A percentile compares a stretch with the other conserved stretches of the same genome.
These are phyloP conservation scores for Gillenia trifoliata DNA, from an alignment of 306 rosid species.

Conservation along the genomic window DNA sequence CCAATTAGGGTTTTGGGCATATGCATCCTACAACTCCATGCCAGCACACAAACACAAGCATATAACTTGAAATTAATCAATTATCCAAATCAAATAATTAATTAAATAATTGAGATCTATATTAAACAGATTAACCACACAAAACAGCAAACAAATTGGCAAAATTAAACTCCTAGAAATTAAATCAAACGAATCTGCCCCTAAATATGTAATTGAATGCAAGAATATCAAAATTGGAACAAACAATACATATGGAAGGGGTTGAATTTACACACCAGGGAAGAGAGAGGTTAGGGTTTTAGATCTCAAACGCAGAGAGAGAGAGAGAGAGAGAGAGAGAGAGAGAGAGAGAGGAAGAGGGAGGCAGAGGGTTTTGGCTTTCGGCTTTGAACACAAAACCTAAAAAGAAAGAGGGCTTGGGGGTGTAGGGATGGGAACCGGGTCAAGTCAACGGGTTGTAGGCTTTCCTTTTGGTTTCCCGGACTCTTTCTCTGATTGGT, in stretches of 20 bases:
- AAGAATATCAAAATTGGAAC: background rate
- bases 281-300: background rate
- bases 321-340: background rate
- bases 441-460: constrained; percentile 21
- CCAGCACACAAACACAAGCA: background rate
- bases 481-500: background rate
- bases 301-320: constrained; percentile 9
- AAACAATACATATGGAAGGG: background rate
- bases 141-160: background rate
- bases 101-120: background rate
- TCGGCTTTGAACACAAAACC: background rate
- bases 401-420: background rate
- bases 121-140: background rate
- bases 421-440: background rate
- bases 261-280: background rate
- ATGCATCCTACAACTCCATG: background rate
- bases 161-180: background rate
- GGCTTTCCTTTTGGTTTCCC: background rate
- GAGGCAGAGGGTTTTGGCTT: background rate
- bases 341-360: background rate
- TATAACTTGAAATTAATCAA: background rate
- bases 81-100: background rate
- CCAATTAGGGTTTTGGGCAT: background rate
- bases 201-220: background rate
- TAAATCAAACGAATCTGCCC: background rate